Percentiles rank a stretch among this genome's conserved stretches.
Evolutionary conservation across 306 rosid genomes (phyloP).

Genomic region (Dryas drummondii): DNA sequence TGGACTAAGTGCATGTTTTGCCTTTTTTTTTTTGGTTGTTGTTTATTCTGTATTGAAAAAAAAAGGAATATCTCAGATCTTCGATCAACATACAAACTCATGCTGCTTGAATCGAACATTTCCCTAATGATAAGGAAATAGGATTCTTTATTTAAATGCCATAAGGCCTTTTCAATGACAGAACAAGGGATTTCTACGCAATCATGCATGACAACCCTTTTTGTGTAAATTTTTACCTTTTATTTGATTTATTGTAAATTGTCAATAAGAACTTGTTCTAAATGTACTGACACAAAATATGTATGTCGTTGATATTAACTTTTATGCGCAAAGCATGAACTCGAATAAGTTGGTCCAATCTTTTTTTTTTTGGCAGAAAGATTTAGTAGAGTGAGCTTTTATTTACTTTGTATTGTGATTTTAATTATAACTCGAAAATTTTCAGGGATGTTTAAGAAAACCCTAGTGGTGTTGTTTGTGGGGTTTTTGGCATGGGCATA

Average conservation of each 20-base stretch:
- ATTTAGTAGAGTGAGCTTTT: background rate
- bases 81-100: background rate
- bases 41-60: background rate
- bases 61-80: background rate
- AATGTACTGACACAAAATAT: background rate
- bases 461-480: slow-evolving; percentile 45
- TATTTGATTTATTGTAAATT: background rate
- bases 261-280: background rate
- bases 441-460: slow-evolving; percentile 62
- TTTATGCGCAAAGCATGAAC: slow-evolving; percentile 9
- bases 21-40: too few species aligned
- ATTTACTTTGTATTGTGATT: background rate
- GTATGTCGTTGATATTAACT: background rate
- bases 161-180: background rate
- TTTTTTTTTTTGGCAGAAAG: background rate
- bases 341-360: background rate
- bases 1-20: background rate
- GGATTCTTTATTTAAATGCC: background rate
- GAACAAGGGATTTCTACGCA: slow-evolving; percentile 2
- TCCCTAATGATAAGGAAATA: background rate
- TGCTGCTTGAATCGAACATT: slow-evolving; percentile 1
- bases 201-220: slow-evolving; percentile 1
- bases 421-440: slow-evolving; percentile 19
- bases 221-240: background rate
- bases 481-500: slow-evolving; percentile 79